Evolutionary conservation across 768 basidiomycete species (phyloP).

Genomic region (Boletus edulis): DNA sequence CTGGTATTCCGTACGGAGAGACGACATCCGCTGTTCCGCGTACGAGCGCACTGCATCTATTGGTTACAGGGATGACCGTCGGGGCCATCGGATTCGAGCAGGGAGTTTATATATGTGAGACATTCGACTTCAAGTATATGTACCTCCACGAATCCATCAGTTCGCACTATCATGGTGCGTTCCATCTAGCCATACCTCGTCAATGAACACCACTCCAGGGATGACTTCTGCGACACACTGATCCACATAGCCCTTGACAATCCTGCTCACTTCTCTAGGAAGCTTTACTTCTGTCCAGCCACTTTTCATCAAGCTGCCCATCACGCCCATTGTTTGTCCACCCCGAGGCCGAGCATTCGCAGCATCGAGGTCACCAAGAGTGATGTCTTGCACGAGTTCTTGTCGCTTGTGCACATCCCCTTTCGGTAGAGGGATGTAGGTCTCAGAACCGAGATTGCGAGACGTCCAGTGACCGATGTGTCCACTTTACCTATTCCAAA

Average conservation of each 20-base stretch:
- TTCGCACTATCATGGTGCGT: constrained; percentile 40
- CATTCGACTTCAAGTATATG: constrained; percentile 99
- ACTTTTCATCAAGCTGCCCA: constrained; percentile 89
- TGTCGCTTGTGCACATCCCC: constrained; percentile 96
- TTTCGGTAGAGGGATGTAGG: constrained; percentile 96
- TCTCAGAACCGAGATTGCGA: constrained; percentile 97
- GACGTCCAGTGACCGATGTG: constrained; percentile 41
- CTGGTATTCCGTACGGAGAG: constrained; percentile 90
- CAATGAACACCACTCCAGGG: too few species aligned
- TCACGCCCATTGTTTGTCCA: constrained; percentile 98
- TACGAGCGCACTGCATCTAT: constrained; percentile 88
- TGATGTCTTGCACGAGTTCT: constrained; percentile 93
- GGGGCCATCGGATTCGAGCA: constrained; percentile 97
- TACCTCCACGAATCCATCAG: constrained; percentile 37
- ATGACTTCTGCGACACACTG: constrained; percentile 87
- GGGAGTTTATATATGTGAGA: constrained; percentile 95
- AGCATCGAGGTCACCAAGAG: constrained; percentile 91
- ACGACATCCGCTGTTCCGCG: constrained; percentile 91
- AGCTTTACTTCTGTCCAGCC: constrained; percentile 95
- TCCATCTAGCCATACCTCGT: too few species aligned
- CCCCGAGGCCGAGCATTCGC: constrained; percentile 95
- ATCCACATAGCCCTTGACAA: constrained; percentile 96
- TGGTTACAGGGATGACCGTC: constrained; percentile 95
- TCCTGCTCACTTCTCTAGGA: constrained; percentile 92
- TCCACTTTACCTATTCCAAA: too few species aligned